These are phyloP conservation scores for Exophiala calicioides DNA, from an alignment of 2,329 filamentous ascomycete genomes.

Conservation along the genomic window DNA sequence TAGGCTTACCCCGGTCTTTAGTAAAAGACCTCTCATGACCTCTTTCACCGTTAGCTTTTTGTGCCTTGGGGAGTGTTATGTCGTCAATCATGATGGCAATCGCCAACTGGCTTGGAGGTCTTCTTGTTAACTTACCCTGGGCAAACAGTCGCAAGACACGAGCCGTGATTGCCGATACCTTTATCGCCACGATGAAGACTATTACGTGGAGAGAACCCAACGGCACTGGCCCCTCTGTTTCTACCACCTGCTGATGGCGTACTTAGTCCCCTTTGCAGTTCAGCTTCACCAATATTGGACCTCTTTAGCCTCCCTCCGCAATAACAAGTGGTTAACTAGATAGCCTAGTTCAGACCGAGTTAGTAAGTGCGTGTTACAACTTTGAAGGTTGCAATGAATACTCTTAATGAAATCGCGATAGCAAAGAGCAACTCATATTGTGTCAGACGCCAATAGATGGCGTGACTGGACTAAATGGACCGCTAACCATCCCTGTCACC, in stretches of 20 bases:
- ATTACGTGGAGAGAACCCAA: background rate
- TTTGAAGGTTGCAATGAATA: too few species aligned
- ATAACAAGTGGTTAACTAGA: too few species aligned
- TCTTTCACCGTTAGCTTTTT: background rate
- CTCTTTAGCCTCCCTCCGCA: too few species aligned
- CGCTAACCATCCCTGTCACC: too few species aligned
- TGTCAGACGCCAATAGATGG: too few species aligned
- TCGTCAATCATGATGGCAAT: background rate
- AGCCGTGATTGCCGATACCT: background rate
- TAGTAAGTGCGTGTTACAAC: too few species aligned
- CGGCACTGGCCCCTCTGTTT: background rate
- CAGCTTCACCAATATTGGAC: too few species aligned
- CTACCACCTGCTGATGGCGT: background rate
- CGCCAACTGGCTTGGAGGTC: background rate
- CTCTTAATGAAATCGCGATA: too few species aligned
- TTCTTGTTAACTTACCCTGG: background rate
- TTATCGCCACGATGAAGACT: background rate
- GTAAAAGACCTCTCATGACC: background rate
- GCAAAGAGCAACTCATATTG: too few species aligned
- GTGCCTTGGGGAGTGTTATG: background rate
- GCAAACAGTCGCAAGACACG: background rate
- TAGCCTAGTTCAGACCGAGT: too few species aligned
- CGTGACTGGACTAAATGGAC: too few species aligned
- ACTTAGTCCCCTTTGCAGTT: background rate
- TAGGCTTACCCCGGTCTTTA: background rate